These are phyloP conservation scores for Hirsutella thompsonii DNA, from an alignment of 2,329 filamentous ascomycete species.

Conservation along the genomic window DNA sequence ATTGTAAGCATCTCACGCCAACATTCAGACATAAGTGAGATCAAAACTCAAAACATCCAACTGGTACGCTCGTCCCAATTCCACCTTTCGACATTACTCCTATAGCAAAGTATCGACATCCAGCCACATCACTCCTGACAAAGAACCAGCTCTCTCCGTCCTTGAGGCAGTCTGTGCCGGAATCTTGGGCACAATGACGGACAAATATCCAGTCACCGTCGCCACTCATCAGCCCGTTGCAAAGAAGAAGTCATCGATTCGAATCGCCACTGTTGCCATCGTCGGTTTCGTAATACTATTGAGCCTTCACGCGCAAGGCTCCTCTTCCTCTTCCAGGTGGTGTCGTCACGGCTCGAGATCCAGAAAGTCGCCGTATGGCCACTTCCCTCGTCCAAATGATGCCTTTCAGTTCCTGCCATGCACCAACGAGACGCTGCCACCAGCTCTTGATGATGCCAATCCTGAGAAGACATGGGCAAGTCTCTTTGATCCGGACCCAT, in stretches of 20 bases:
- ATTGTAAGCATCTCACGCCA: no score
- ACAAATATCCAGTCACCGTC: no score
- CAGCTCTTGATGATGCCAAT: constrained; percentile 24
- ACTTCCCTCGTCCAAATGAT: constrained; percentile 27
- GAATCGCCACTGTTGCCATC: no score
- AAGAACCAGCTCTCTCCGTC: background rate
- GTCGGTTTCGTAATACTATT: constrained; percentile 1
- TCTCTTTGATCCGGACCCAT: constrained; percentile 29
- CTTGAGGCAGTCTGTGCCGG: background rate
- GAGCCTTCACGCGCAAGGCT: background rate
- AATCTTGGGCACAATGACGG: no score
- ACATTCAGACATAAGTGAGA: no score
- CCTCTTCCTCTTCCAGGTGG: no score
- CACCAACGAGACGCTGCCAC: constrained; percentile 26
- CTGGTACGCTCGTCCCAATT: no score
- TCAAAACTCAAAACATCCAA: no score
- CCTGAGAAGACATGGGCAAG: constrained; percentile 24
- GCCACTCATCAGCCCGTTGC: no score
- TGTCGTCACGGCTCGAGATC: background rate
- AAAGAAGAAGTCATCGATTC: background rate
- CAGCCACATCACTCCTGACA: no score
- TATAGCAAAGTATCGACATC: no score
- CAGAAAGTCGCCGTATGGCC: constrained; percentile 4
- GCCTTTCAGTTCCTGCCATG: constrained; percentile 35
- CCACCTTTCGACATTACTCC: no score